These are phyloP conservation scores for Hordeum pubiflorum DNA, from an alignment of 202 grass and related monocot species.

Conservation along the genomic window DNA sequence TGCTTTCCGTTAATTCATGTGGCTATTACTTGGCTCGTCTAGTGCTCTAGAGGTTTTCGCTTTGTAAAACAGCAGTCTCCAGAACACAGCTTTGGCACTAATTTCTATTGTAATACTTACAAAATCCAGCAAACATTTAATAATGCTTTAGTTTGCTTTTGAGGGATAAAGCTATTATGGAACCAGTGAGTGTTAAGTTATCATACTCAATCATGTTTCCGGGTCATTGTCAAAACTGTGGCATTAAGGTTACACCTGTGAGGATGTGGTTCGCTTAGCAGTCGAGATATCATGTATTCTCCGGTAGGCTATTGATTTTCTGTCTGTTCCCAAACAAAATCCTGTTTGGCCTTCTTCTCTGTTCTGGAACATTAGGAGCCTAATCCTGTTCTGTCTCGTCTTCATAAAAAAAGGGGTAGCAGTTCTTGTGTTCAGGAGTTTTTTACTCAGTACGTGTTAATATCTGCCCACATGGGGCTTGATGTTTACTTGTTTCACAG, in stretches of 20 bases:
- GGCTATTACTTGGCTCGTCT: not conserved
- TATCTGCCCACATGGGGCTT: not conserved
- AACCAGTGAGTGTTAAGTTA: not conserved
- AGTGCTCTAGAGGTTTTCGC: not conserved
- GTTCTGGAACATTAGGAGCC: not conserved
- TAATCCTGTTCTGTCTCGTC: not conserved
- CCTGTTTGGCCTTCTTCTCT: not conserved
- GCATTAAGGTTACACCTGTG: not conserved
- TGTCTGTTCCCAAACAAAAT: not conserved
- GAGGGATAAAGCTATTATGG: not conserved
- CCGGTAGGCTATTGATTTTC: not conserved
- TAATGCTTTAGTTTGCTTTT: not conserved
- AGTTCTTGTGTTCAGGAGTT: not conserved
- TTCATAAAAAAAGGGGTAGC: not conserved
- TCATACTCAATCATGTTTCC: not conserved
- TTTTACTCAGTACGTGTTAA: not conserved
- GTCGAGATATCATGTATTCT: not conserved
- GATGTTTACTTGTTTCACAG: slow-evolving; percentile 33
- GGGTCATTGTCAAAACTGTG: not conserved
- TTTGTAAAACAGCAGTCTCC: not conserved
- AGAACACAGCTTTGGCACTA: not conserved
- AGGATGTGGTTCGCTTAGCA: not conserved
- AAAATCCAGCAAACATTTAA: not conserved
- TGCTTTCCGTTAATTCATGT: not conserved
- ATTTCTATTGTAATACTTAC: not conserved